Percentiles rank a stretch among this genome's conserved stretches.
Conservation (phyloP, 179 eudicot genomes). For the Beta macrorhiza region DNA sequence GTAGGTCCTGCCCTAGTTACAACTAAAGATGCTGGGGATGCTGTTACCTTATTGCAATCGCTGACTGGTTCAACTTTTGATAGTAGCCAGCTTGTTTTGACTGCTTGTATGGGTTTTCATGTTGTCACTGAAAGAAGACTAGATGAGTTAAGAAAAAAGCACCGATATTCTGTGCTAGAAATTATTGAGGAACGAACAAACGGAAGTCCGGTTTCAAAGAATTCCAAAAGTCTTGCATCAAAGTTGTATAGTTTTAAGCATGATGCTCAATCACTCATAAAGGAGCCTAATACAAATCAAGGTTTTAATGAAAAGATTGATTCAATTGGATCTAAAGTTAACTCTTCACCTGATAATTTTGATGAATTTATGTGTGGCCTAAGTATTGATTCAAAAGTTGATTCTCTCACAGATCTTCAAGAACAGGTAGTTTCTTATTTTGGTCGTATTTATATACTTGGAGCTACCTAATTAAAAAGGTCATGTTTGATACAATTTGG, state of each 20-base stretch:
- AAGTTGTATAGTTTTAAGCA: conserved; percentile 83
- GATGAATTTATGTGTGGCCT: conserved; percentile 49
- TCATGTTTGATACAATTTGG: neutral
- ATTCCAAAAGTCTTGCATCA: conserved; percentile 63
- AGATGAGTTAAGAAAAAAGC: conserved; percentile 58
- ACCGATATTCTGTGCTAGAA: conserved; percentile 62
- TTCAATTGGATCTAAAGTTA: conserved; percentile 24
- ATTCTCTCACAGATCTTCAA: conserved; percentile 59
- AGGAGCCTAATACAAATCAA: conserved; percentile 37
- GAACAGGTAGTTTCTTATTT: conserved; percentile 56
- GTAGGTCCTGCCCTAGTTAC: conserved; percentile 80
- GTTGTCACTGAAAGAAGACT: conserved; percentile 61
- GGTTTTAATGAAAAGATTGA: conserved; percentile 31
- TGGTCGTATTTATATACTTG: neutral
- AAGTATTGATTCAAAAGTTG: conserved; percentile 44
- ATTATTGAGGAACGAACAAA: conserved; percentile 55
- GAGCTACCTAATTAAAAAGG: neutral
- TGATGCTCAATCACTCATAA: conserved; percentile 45
- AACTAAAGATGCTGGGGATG: conserved; percentile 86
- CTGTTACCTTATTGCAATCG: conserved; percentile 67
- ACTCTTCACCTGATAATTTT: conserved; percentile 38
- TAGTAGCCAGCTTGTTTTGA: conserved; percentile 86
- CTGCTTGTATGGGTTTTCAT: conserved; percentile 86
- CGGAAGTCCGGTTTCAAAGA: conserved; percentile 53
- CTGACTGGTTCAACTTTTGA: conserved; percentile 85